Percentiles rank a stretch among this genome's conserved stretches.
Conservation (phyloP, 1,284 basidiomycete species). For the Cryptococcus sp. region DNA sequence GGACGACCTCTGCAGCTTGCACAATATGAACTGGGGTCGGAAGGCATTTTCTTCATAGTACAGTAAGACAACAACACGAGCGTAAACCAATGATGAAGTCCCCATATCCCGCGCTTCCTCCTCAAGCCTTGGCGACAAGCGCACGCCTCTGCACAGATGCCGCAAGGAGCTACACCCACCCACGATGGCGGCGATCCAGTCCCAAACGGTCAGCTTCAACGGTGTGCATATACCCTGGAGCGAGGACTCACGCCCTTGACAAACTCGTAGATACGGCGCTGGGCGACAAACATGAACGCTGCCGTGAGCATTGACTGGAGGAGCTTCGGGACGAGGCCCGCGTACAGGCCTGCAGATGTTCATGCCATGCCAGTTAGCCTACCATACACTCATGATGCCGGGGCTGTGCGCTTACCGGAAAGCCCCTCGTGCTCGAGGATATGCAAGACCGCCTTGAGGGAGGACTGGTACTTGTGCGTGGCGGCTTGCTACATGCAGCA, state of each 20-base stretch:
- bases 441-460: conserved; percentile 42
- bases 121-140: background rate
- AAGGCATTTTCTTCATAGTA: background rate
- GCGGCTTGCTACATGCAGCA: conserved; percentile 42
- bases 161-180: background rate
- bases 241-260: conserved; percentile 41
- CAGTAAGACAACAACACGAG: conserved; percentile 3
- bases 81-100: no score
- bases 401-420: conserved; percentile 32
- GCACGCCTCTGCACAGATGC: background rate
- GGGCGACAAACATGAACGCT: conserved; percentile 81
- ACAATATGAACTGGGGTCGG: no score
- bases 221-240: background rate
- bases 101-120: background rate
- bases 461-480: conserved; percentile 51
- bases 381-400: background rate
- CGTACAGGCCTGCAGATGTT: conserved; percentile 64
- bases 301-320: conserved; percentile 85
- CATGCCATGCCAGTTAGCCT: background rate
- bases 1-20: no score
- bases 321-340: conserved; percentile 78
- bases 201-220: background rate
- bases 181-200: background rate
- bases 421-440: conserved; percentile 75
- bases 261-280: conserved; percentile 59